A percentile compares a stretch with the other conserved stretches of the same genome.
These are phyloP conservation scores for Candolleomyces eurysporus DNA, from an alignment of 768 basidiomycete species.

Conservation along the genomic window DNA sequence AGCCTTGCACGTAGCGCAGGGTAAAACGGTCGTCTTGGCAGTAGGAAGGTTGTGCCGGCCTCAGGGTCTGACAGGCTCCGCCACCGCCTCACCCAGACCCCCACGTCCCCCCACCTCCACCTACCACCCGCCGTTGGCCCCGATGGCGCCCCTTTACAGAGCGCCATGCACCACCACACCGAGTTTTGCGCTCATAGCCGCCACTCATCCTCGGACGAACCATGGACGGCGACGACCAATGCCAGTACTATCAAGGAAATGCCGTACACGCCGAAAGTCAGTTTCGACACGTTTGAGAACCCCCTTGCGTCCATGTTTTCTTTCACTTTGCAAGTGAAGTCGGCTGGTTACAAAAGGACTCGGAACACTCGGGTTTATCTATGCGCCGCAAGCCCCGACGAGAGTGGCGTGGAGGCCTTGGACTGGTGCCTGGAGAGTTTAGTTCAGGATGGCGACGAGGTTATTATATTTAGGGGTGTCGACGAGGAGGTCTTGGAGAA, in stretches of 20 bases:
- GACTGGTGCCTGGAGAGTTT: slow-evolving; percentile 91
- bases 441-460: slow-evolving; percentile 86
- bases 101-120: no score
- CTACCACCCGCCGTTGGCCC: neutral
- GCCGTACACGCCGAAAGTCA: slow-evolving; percentile 67
- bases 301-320: slow-evolving; percentile 80
- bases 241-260: slow-evolving; percentile 13
- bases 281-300: slow-evolving; percentile 88
- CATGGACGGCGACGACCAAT: slow-evolving; percentile 2
- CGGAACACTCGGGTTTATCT: slow-evolving; percentile 84
- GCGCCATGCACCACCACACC: slow-evolving; percentile 16
- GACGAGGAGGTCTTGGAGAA: slow-evolving; percentile 84
- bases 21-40: no score
- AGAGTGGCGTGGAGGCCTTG: slow-evolving; percentile 83
- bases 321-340: slow-evolving; percentile 84
- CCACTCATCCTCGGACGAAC: neutral
- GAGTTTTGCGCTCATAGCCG: slow-evolving; percentile 12
- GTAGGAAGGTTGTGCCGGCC: no score
- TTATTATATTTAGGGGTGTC: slow-evolving; percentile 88
- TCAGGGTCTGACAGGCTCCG: no score
- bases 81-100: no score
- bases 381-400: slow-evolving; percentile 85
- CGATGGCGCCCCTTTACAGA: neutral
- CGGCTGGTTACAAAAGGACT: slow-evolving; percentile 72
- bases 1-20: no score